Percentiles rank a stretch among this genome's conserved stretches.
phyloP scores from a whole-genome alignment of 164 flowering plant genomes.

The Stephania japonica region DNA sequence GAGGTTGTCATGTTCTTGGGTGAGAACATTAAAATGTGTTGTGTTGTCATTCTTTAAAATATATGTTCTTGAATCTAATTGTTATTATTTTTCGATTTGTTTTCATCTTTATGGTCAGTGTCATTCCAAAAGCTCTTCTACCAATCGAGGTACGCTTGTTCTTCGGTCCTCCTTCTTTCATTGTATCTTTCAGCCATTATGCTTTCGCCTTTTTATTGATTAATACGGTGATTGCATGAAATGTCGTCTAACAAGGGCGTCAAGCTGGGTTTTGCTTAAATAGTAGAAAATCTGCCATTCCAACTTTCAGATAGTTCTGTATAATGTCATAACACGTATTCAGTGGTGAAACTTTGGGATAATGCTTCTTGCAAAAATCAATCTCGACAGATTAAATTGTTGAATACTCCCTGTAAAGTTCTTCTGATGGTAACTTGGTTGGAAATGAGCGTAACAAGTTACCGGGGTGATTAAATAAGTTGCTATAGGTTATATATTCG shows the following conservation, averaged over 20 bases:
- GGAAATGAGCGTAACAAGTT: too few species aligned
- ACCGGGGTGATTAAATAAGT: too few species aligned
- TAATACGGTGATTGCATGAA: background rate
- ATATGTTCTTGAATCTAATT: conserved; percentile 7
- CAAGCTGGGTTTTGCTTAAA: too few species aligned
- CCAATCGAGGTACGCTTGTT: conserved; percentile 70
- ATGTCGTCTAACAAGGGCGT: background rate
- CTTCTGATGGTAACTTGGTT: too few species aligned
- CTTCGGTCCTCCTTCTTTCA: background rate
- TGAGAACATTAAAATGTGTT: conserved; percentile 14
- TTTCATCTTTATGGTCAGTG: conserved; percentile 40
- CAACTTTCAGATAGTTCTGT: too few species aligned
- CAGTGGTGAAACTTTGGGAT: too few species aligned
- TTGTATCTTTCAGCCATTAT: background rate
- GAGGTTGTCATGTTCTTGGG: conserved; percentile 94
- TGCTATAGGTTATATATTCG: too few species aligned
- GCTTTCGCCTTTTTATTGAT: background rate
- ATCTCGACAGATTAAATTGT: too few species aligned
- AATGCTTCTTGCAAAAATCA: too few species aligned
- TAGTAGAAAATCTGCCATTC: too few species aligned
- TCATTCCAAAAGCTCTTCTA: conserved; percentile 87
- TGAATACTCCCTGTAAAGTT: too few species aligned
- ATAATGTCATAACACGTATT: too few species aligned
- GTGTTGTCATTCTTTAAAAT: background rate
- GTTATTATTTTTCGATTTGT: conserved; percentile 7